Evolutionary conservation across 2,329 filamentous ascomycete species (phyloP).

Genomic region (Esteya vermicola): DNA sequence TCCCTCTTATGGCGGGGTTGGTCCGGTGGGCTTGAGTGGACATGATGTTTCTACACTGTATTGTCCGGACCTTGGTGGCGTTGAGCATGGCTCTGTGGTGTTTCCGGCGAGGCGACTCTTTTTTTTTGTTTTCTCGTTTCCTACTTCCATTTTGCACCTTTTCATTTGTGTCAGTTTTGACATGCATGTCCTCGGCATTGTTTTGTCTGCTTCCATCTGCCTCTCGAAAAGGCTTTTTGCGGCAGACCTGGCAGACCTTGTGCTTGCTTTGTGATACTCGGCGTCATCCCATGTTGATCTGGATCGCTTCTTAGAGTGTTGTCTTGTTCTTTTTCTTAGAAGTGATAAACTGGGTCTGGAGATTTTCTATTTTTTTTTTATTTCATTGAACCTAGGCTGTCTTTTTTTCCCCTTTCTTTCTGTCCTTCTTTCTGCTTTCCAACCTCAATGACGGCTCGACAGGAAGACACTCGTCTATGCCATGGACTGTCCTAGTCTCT

Average conservation of each 20-base stretch:
- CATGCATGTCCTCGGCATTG: not conserved
- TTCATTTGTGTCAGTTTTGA: not conserved
- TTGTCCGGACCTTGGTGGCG: constrained; percentile 2
- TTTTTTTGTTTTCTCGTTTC: not conserved
- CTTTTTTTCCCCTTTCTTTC: not conserved
- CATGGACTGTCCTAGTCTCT: too few relatives aligned
- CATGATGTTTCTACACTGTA: too few relatives aligned
- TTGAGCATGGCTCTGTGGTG: constrained; percentile 3
- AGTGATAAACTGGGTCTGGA: not conserved
- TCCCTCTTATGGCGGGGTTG: too few relatives aligned
- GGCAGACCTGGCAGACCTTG: too few relatives aligned
- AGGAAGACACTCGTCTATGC: too few relatives aligned
- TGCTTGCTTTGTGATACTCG: too few relatives aligned
- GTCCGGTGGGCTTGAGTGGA: not conserved
- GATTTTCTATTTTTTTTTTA: not conserved
- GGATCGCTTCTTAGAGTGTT: constrained; percentile 1
- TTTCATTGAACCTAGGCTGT: not conserved
- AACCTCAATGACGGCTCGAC: too few relatives aligned
- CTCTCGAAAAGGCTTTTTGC: too few relatives aligned
- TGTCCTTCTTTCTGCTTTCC: not conserved
- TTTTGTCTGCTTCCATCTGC: too few relatives aligned
- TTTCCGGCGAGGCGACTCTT: not conserved
- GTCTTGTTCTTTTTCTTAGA: not conserved
- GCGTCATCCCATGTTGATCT: not conserved
- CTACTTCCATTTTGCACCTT: not conserved